phyloP scores from a whole-genome alignment of 345 rosid species.

The Rhodomyrtus tomentosa region DNA sequence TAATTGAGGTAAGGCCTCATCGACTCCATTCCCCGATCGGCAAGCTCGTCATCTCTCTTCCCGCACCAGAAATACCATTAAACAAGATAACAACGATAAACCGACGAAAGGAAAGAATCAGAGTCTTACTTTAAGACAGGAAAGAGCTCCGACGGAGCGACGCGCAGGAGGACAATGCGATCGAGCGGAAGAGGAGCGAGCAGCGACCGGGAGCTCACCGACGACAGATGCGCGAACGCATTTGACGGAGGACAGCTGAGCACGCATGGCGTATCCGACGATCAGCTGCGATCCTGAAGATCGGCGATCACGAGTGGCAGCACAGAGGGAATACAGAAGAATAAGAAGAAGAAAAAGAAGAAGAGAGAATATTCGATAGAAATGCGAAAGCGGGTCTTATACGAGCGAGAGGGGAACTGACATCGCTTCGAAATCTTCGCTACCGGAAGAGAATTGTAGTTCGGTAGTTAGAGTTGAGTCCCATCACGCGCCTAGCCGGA shows the following conservation, averaged over 20 bases:
- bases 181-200: not conserved
- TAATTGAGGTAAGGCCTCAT: not conserved
- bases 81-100: not conserved
- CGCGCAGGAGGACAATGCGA: not conserved
- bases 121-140: not conserved
- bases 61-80: not conserved
- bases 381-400: not conserved
- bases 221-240: not conserved
- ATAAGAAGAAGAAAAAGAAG: not conserved
- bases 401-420: not conserved
- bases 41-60: not conserved
- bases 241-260: slow-evolving; percentile 5
- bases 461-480: too few relatives aligned
- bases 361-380: not conserved
- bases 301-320: not conserved
- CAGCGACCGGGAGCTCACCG: not conserved
- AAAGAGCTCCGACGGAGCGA: not conserved
- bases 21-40: not conserved
- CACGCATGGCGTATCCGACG: slow-evolving; percentile 21
- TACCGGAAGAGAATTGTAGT: too few relatives aligned
- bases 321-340: not conserved
- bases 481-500: too few relatives aligned
- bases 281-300: not conserved
- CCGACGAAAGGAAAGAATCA: not conserved
- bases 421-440: not conserved